Conservation (phyloP, 108 stramenopile species). For the Fistulifera solaris region DNA sequence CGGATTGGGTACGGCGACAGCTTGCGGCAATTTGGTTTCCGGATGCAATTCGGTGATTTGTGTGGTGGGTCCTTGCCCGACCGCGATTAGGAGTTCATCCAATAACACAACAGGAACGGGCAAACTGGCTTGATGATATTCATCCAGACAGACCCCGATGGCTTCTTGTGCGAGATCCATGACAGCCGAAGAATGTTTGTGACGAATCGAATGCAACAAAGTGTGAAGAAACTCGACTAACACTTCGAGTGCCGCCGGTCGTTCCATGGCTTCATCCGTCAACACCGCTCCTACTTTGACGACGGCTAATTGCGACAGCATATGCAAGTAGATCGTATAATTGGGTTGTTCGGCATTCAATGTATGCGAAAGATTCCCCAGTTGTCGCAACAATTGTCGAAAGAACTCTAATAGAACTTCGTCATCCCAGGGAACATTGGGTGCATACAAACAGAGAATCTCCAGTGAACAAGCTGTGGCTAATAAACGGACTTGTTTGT, state of each 20-base stretch:
- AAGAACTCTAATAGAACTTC: constrained; percentile 57
- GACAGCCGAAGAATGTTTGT: constrained; percentile 62
- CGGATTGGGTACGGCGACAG: constrained; percentile 1
- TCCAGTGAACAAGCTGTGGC: constrained; percentile 60
- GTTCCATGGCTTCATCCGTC: constrained; percentile 20
- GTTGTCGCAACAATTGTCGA: constrained; percentile 56
- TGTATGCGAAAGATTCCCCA: constrained; percentile 58
- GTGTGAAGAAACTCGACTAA: constrained; percentile 53
- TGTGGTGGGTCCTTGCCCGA: constrained; percentile 59
- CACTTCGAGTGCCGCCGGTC: constrained; percentile 34
- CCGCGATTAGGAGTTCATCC: constrained; percentile 57
- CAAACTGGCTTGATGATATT: constrained; percentile 39
- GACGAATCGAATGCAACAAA: constrained; percentile 40
- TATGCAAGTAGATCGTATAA: constrained; percentile 42
- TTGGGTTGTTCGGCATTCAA: constrained; percentile 18
- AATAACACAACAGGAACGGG: constrained; percentile 52
- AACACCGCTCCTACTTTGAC: constrained; percentile 76
- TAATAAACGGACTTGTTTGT: constrained; percentile 65
- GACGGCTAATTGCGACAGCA: constrained; percentile 61
- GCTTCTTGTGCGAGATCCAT: constrained; percentile 37
- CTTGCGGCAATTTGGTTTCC: not conserved
- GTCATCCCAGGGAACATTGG: constrained; percentile 67
- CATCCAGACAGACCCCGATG: constrained; percentile 58
- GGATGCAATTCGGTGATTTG: constrained; percentile 31
- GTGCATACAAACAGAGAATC: constrained; percentile 71